These are phyloP conservation scores for Malus hybrid DNA, from an alignment of 331 rosid species.

Conservation along the genomic window DNA sequence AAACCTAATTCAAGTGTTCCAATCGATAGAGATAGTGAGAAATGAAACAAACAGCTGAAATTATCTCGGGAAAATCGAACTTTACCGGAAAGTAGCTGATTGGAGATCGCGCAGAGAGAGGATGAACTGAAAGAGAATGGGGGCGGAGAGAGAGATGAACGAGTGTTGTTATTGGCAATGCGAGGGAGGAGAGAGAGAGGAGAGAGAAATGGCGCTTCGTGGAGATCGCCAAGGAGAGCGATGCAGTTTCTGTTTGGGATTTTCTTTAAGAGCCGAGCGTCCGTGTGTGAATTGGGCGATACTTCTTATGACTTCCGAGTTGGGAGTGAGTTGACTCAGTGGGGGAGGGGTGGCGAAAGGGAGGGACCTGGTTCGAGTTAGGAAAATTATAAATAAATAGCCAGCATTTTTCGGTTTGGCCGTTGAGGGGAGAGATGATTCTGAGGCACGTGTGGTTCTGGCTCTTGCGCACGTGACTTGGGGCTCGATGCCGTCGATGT, in stretches of 20 bases:
- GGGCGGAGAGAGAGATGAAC: constrained; percentile 5
- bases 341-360: background rate
- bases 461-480: constrained; percentile 13
- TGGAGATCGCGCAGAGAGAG: constrained; percentile 8
- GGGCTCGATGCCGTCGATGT: constrained; percentile 14
- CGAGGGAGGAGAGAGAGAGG: constrained; percentile 10
- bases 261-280: constrained; percentile 16
- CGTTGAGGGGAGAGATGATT: no score
- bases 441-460: constrained; percentile 7
- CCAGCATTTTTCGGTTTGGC: no score
- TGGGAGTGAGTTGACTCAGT: background rate
- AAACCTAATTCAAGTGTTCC: background rate
- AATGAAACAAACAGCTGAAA: no score
- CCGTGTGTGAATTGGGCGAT: constrained; percentile 39
- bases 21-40: background rate
- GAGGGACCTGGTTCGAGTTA: constrained; percentile 5
- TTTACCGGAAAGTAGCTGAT: constrained; percentile 8
- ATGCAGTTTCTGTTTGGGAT: constrained; percentile 17
- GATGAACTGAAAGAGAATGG: background rate
- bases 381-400: no score
- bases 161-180: constrained; percentile 20
- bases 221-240: constrained; percentile 59
- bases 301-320: constrained; percentile 32
- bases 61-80: background rate
- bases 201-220: constrained; percentile 33